Conservation (phyloP, 768 basidiomycete genomes). For the Tephrocybe sp. region DNA sequence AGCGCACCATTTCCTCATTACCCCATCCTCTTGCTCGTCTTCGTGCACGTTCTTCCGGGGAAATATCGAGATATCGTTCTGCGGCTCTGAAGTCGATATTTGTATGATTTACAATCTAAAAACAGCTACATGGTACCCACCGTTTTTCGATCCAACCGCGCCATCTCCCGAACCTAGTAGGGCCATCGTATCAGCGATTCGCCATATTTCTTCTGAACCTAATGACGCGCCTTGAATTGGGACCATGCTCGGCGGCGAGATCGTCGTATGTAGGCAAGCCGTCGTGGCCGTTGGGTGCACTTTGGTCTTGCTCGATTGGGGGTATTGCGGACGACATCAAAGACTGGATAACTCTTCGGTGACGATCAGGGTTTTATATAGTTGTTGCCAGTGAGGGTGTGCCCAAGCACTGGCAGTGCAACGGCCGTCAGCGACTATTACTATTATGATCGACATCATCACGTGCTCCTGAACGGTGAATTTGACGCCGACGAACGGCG, state of each 20-base stretch:
- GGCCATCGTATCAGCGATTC: constrained; percentile 11
- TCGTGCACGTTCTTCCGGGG: constrained; percentile 53
- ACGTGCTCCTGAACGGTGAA: no score
- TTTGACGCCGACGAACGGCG: no score
- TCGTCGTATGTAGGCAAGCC: constrained; percentile 79
- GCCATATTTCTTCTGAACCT: not conserved
- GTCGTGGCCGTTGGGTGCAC: constrained; percentile 34
- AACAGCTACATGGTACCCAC: constrained; percentile 31
- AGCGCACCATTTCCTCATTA: constrained; percentile 33
- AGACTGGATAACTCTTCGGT: not conserved
- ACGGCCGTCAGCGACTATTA: no score
- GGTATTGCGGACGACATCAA: constrained; percentile 20
- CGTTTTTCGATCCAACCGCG: constrained; percentile 87
- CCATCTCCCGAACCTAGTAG: constrained; percentile 77
- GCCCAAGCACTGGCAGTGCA: constrained; percentile 4
- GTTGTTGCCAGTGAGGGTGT: not conserved
- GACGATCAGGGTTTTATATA: constrained; percentile 1
- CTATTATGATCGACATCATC: not conserved
- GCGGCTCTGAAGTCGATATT: constrained; percentile 55
- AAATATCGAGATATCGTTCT: constrained; percentile 71
- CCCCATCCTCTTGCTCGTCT: constrained; percentile 74
- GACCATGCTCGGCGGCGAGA: constrained; percentile 70
- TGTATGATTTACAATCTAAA: constrained; percentile 5
- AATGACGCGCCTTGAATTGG: constrained; percentile 69
- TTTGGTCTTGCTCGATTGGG: constrained; percentile 44